Evolutionary conservation across 805 yeast species (phyloP).

Genomic region (Pichia membranifaciens): DNA sequence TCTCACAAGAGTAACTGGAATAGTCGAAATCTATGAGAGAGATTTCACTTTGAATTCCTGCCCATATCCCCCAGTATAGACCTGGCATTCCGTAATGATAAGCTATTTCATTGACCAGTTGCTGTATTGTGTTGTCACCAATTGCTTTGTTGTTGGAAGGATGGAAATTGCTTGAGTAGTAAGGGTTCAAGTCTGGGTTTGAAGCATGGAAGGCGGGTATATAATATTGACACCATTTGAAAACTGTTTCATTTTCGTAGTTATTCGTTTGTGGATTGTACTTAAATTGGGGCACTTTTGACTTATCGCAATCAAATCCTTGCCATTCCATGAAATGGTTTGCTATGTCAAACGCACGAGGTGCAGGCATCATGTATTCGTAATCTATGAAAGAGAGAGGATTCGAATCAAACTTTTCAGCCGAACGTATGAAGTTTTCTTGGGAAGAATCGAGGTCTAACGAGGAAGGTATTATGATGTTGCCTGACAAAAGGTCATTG

Average conservation of each 20-base stretch:
- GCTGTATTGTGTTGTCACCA: conserved; percentile 28
- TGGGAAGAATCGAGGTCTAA: neutral
- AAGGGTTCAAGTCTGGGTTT: conserved; percentile 11
- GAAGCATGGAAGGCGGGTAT: conserved; percentile 24
- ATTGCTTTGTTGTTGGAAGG: conserved; percentile 8
- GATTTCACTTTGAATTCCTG: conserved; percentile 63
- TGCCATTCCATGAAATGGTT: conserved; percentile 79
- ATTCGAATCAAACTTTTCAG: conserved; percentile 18
- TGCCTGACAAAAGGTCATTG: conserved; percentile 70
- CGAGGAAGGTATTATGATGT: conserved; percentile 51
- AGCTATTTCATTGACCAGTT: conserved; percentile 49
- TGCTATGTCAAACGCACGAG: conserved; percentile 69
- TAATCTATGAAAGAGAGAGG: conserved; percentile 62
- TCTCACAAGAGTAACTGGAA: conserved; percentile 48
- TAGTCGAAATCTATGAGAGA: conserved; percentile 72
- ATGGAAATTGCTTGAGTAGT: conserved; percentile 6
- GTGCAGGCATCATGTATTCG: conserved; percentile 67
- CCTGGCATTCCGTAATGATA: conserved; percentile 75
- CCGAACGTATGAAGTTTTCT: conserved; percentile 6
- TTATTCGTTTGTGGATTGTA: conserved; percentile 29
- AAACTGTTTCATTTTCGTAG: conserved; percentile 33
- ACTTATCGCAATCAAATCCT: conserved; percentile 65
- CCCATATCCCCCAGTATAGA: conserved; percentile 83
- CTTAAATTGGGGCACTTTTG: conserved; percentile 42
- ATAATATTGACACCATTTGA: conserved; percentile 58